A percentile compares a stretch with the other conserved stretches of the same genome.
These are phyloP conservation scores for Annulohypoxylon moriforme DNA, from an alignment of 495 filamentous ascomycete genomes.

Conservation along the genomic window DNA sequence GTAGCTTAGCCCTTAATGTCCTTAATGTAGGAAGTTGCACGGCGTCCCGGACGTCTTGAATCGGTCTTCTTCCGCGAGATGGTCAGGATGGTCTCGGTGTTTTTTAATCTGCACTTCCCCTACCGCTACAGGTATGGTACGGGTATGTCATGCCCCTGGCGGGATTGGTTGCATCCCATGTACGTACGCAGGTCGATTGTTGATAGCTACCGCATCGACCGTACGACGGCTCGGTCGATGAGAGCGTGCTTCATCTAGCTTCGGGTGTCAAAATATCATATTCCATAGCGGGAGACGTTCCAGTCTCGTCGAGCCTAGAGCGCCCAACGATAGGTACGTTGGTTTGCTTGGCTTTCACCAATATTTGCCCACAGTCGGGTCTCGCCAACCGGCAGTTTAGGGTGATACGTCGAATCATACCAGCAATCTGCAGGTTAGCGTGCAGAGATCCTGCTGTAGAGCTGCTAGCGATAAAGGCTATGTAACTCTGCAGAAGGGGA, in stretches of 20 bases:
- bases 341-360: slow-evolving; percentile 25
- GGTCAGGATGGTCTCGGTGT: slow-evolving; percentile 22
- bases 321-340: slow-evolving; percentile 18
- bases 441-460: slow-evolving; percentile 33
- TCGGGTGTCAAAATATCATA: slow-evolving; percentile 14
- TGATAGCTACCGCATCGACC: slow-evolving; percentile 8
- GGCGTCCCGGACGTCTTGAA: slow-evolving; percentile 15
- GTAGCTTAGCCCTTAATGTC: background rate
- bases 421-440: slow-evolving; percentile 31
- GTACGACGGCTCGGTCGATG: slow-evolving; percentile 29
- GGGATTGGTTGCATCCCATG: background rate
- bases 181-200: background rate
- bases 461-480: slow-evolving; percentile 25
- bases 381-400: slow-evolving; percentile 37
- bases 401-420: slow-evolving; percentile 37
- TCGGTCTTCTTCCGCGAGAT: slow-evolving; percentile 9
- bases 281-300: slow-evolving; percentile 3
- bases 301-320: slow-evolving; percentile 4
- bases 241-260: slow-evolving; percentile 8
- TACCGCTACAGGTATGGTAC: slow-evolving; percentile 10
- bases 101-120: slow-evolving; percentile 27
- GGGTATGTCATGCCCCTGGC: background rate
- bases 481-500: slow-evolving; percentile 26
- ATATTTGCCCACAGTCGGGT: slow-evolving; percentile 33
- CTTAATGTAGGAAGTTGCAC: slow-evolving; percentile 27